Conservation (phyloP, 2,329 filamentous ascomycete genomes). For the Elsinoe batatas region DNA sequence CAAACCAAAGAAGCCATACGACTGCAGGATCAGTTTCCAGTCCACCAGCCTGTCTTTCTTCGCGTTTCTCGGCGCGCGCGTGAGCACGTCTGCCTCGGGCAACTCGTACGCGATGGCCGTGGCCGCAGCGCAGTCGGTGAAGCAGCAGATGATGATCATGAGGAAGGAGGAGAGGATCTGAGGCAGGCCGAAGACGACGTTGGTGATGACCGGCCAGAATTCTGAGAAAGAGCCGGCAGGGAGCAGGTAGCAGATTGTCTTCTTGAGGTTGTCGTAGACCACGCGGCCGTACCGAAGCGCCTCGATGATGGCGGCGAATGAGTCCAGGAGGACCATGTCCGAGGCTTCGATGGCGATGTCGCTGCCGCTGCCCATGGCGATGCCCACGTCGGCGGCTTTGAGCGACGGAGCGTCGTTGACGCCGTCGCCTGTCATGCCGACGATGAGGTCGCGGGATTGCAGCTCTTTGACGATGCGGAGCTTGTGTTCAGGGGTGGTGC, state of each 20-base stretch:
- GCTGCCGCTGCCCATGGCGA: constrained; percentile 48
- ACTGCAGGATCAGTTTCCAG: constrained; percentile 60
- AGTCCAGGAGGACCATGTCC: constrained; percentile 56
- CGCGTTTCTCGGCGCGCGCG: constrained; percentile 56
- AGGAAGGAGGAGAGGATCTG: constrained; percentile 65
- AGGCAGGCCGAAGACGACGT: constrained; percentile 60
- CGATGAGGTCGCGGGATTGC: constrained; percentile 49
- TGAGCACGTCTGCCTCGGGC: constrained; percentile 64
- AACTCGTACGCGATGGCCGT: constrained; percentile 67
- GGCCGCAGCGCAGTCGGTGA: constrained; percentile 66
- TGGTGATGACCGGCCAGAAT: constrained; percentile 66
- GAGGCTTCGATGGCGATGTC: constrained; percentile 54
- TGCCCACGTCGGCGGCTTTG: constrained; percentile 48
- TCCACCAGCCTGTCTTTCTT: constrained; percentile 64
- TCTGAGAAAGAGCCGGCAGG: constrained; percentile 66
- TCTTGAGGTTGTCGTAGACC: constrained; percentile 73
- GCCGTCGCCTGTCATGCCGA: constrained; percentile 44
- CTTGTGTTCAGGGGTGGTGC: constrained; percentile 71
- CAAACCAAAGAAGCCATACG: constrained; percentile 62
- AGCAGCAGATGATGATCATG: constrained; percentile 53
- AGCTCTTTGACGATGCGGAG: constrained; percentile 69
- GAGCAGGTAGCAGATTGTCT: constrained; percentile 64
- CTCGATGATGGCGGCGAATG: constrained; percentile 61
- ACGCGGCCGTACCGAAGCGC: constrained; percentile 63
- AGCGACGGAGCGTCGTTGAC: constrained; percentile 45